Evolutionary conservation across 148 eudicot genomes (phyloP).

Genomic region (Spergularia marina): DNA sequence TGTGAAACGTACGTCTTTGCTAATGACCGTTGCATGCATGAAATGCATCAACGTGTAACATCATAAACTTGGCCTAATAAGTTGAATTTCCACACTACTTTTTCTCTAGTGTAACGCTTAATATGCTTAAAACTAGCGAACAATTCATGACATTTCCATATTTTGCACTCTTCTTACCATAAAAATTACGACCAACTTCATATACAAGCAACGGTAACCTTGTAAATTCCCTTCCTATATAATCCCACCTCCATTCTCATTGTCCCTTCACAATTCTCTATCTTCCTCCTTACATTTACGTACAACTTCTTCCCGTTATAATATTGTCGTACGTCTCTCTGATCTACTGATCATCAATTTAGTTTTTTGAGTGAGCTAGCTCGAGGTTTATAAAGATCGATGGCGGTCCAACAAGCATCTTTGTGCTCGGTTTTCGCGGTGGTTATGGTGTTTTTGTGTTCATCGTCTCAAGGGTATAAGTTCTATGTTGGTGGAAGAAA

Average conservation of each 20-base stretch:
- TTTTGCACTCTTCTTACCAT: neutral
- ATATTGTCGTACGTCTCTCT: no score
- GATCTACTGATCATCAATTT: neutral
- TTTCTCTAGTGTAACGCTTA: constrained; percentile 14
- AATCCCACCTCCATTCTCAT: neutral
- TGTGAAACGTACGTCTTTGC: constrained; percentile 4
- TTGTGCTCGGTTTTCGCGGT: constrained; percentile 13
- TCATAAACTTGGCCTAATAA: neutral
- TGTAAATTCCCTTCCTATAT: constrained; percentile 19
- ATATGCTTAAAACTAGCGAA: no score
- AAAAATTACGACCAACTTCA: neutral
- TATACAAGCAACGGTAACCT: constrained; percentile 26
- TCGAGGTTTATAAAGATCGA: neutral
- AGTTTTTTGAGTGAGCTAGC: neutral
- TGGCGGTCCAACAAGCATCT: constrained; percentile 6
- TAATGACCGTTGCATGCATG: constrained; percentile 21
- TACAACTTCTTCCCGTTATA: no score
- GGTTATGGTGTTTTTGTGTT: constrained; percentile 11
- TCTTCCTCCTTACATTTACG: no score
- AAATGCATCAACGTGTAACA: constrained; percentile 25
- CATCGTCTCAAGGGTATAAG: constrained; percentile 31
- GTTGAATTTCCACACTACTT: neutral
- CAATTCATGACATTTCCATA: neutral
- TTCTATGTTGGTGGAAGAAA: constrained; percentile 68
- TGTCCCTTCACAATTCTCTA: neutral